These are phyloP conservation scores for Mycena vulgaris DNA, from an alignment of 768 basidiomycete species.

Conservation along the genomic window DNA sequence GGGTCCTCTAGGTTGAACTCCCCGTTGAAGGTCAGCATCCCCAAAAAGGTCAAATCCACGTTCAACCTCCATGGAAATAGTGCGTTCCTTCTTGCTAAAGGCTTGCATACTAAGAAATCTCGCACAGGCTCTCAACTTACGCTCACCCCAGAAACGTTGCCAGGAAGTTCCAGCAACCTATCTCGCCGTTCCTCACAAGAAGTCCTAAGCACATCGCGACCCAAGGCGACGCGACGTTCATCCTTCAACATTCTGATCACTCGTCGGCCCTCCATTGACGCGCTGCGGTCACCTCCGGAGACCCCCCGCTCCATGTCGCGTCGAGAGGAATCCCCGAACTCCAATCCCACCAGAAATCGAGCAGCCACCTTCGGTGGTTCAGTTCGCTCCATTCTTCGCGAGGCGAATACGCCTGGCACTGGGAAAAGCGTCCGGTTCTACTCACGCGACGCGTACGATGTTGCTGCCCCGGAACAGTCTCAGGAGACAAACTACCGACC, in stretches of 20 bases:
- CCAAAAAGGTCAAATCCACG: slow-evolving; percentile 69
- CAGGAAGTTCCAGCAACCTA: slow-evolving; percentile 13
- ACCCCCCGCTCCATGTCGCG: slow-evolving; percentile 30
- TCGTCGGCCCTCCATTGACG: slow-evolving; percentile 54
- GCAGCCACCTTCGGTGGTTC: slow-evolving; percentile 56
- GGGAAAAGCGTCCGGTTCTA: slow-evolving; percentile 86
- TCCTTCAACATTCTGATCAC: slow-evolving; percentile 38
- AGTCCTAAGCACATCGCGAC: slow-evolving; percentile 27
- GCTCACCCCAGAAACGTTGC: slow-evolving; percentile 31
- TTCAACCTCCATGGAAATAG: slow-evolving; percentile 55
- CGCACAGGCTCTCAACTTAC: slow-evolving; percentile 41
- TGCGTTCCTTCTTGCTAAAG: slow-evolving; percentile 41
- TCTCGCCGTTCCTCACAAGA: slow-evolving; percentile 36
- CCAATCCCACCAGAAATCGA: slow-evolving; percentile 44
- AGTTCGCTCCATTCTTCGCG: slow-evolving; percentile 81
- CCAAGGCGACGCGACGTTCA: slow-evolving; percentile 34
- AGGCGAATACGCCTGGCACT: slow-evolving; percentile 79
- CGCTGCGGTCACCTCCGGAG: slow-evolving; percentile 44
- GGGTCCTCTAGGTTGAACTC: slow-evolving; percentile 54
- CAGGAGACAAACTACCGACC: slow-evolving; percentile 52
- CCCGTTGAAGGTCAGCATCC: slow-evolving; percentile 52
- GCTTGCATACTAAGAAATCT: slow-evolving; percentile 50
- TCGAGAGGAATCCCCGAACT: slow-evolving; percentile 34
- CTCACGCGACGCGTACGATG: slow-evolving; percentile 73
- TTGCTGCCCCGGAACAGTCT: slow-evolving; percentile 73